phyloP scores from a whole-genome alignment of 1,139 yeast species.

The Candida glucosophila region DNA sequence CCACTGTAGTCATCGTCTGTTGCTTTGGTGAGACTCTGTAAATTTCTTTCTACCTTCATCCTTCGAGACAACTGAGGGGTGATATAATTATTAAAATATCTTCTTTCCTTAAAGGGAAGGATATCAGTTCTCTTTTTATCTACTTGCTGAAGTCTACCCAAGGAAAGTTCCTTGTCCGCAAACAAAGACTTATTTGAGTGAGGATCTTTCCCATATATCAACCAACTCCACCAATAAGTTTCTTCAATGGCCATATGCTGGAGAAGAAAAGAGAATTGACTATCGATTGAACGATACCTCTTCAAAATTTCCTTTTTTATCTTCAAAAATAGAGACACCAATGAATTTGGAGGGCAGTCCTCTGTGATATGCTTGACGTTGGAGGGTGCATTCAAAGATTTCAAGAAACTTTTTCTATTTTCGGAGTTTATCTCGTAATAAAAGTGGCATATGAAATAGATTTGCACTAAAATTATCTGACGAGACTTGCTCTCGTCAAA shows the following conservation, averaged over 20 bases:
- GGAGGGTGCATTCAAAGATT: slow-evolving; percentile 16
- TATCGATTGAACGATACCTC: slow-evolving; percentile 15
- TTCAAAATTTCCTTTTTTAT: slow-evolving; percentile 20
- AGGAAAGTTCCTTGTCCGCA: slow-evolving; percentile 12
- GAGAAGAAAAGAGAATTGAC: slow-evolving; percentile 18
- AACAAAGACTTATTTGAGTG: slow-evolving; percentile 22
- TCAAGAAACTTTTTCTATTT: slow-evolving; percentile 17
- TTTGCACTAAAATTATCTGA: slow-evolving; percentile 21
- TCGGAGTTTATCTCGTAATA: slow-evolving; percentile 19
- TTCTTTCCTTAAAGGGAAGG: slow-evolving; percentile 24
- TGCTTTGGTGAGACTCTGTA: slow-evolving; percentile 12
- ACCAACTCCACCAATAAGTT: slow-evolving; percentile 35
- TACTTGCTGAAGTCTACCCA: slow-evolving; percentile 14
- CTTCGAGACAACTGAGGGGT: slow-evolving; percentile 38
- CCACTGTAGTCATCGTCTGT: slow-evolving; percentile 4
- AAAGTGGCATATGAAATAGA: slow-evolving; percentile 22
- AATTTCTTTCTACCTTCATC: slow-evolving; percentile 29
- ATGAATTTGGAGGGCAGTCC: slow-evolving; percentile 19
- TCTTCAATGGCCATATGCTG: slow-evolving; percentile 22
- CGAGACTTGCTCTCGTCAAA: slow-evolving; percentile 22
- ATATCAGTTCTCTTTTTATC: slow-evolving; percentile 11
- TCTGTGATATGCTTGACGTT: slow-evolving; percentile 31
- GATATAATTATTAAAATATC: slow-evolving; percentile 34
- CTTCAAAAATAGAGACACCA: slow-evolving; percentile 13
- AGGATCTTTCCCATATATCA: slow-evolving; percentile 30